These are phyloP conservation scores for Thermochaetoides thermophila DNA, from an alignment of 495 filamentous ascomycete species.

Conservation along the genomic window DNA sequence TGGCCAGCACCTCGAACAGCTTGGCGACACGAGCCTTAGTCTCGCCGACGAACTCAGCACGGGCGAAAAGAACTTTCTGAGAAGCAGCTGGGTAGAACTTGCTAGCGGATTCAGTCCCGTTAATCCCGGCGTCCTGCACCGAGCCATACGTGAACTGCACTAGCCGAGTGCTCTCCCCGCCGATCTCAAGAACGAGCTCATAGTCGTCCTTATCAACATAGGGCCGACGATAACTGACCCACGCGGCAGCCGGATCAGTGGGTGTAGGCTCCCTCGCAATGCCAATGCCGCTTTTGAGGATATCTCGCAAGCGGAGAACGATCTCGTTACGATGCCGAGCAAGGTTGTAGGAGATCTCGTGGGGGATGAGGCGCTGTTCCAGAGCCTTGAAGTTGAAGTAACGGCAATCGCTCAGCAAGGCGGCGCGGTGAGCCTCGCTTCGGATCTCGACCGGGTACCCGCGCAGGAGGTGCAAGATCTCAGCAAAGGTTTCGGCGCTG, in stretches of 20 bases:
- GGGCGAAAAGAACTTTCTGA: slow-evolving; percentile 2
- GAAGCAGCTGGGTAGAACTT: too few species aligned
- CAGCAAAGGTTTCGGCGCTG: slow-evolving; percentile 62
- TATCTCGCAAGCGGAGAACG: slow-evolving; percentile 63
- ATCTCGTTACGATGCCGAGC: slow-evolving; percentile 57
- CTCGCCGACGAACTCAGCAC: slow-evolving; percentile 55
- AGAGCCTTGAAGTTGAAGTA: slow-evolving; percentile 88
- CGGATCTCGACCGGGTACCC: slow-evolving; percentile 79
- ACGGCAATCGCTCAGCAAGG: slow-evolving; percentile 72
- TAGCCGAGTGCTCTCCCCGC: slow-evolving; percentile 51
- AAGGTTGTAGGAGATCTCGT: slow-evolving; percentile 64
- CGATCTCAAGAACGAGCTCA: slow-evolving; percentile 71
- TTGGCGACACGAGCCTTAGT: slow-evolving; percentile 52
- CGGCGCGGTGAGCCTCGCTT: slow-evolving; percentile 59
- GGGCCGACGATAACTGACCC: slow-evolving; percentile 68
- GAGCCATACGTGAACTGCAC: slow-evolving; percentile 26
- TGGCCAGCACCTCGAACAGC: slow-evolving; percentile 64
- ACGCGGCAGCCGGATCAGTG: slow-evolving; percentile 32
- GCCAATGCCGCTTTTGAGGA: slow-evolving; percentile 69
- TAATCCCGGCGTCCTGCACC: background rate
- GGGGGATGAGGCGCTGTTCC: slow-evolving; percentile 75
- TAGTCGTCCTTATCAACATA: slow-evolving; percentile 58
- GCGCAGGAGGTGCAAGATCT: slow-evolving; percentile 69
- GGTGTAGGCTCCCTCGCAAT: slow-evolving; percentile 34
- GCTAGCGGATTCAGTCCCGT: too few species aligned